Base-by-base conservation (phyloP, 352 stramenopile genomes). In the Pythium diclinum region DNA sequence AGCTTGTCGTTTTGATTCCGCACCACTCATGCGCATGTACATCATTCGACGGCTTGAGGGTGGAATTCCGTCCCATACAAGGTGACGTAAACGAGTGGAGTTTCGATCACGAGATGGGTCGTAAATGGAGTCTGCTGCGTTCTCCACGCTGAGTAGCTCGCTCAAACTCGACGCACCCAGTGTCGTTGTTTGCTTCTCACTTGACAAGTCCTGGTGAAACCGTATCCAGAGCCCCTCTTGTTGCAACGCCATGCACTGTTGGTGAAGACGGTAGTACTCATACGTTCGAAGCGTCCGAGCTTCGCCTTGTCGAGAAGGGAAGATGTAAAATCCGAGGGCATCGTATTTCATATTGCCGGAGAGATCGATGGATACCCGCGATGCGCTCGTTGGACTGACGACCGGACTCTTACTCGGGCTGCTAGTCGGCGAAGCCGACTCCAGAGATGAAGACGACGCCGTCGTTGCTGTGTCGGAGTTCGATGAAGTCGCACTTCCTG, bases 31-130 rank as follows among this genome's bases (percentile, higher is more conserved):
- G 9, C 62, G 60, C 60, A 74, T 71, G 63, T 89, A 91, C 21
- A 87, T 32, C 11, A 63, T 40, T 21, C 69, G 69, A 21, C 82
- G 79, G 55, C 68, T 73, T 1, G 62, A 65, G 11, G 75, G 63
- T 1, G 82, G 79, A 21, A 91, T 81, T 3, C 82, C 82, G 25
- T 65, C 49, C 82, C 82, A 91, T 3, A 81, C 63, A 3, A 89
- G 62, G 8, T 65, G 60, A 42, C 64, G 75, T 6, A 82, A 56
- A 7, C 21, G 30, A 44, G 16, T 16, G 8, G 56, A 61, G 14
- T 63, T 14, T 1, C 66, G 66, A n/a, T 19, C 7, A 0, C 16
- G 9, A 16, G 61, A 64, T 25, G 55, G 54, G 17, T 65, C 58
- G 55, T 73, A 67, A 40, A 16, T 4, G 19, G 10, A 17, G 1